These are phyloP conservation scores for Quercus tomentella DNA, from an alignment of 331 rosid genomes.

Conservation along the genomic window DNA sequence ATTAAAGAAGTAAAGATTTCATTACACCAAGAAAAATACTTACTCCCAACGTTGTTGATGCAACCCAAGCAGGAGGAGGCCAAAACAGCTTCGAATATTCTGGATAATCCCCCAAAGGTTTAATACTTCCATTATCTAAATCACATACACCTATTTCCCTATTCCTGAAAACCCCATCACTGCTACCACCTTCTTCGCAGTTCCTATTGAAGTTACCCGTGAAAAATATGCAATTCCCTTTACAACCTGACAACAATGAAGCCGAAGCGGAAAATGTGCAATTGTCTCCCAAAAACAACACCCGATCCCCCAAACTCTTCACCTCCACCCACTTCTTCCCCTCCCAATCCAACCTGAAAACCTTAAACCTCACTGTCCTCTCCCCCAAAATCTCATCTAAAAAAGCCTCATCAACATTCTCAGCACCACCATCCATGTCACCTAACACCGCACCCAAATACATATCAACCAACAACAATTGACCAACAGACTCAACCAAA, in stretches of 20 bases:
- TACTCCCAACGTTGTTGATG: conserved; percentile 23
- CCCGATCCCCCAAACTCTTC: conserved; percentile 47
- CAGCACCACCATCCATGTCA: background rate
- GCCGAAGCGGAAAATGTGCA: conserved; percentile 59
- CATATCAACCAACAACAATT: conserved; percentile 63
- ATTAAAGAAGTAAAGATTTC: background rate
- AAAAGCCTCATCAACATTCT: conserved; percentile 7
- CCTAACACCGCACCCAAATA: conserved; percentile 23
- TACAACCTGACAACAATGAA: conserved; percentile 33
- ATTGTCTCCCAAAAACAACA: conserved; percentile 71
- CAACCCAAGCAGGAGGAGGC: conserved; percentile 69
- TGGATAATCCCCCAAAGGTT: conserved; percentile 39
- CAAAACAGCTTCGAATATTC: conserved; percentile 55
- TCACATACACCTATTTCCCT: conserved; percentile 46
- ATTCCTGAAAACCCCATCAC: conserved; percentile 19
- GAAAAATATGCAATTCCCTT: conserved; percentile 61
- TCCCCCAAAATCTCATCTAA: conserved; percentile 25
- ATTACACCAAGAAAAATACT: conserved; percentile 3
- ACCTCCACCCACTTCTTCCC: conserved; percentile 51
- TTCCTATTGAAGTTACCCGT: conserved; percentile 35
- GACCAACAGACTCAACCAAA: conserved; percentile 58
- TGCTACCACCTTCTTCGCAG: conserved; percentile 19
- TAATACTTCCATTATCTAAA: conserved; percentile 41
- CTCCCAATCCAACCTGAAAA: conserved; percentile 37
- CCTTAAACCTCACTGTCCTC: conserved; percentile 50